These are phyloP conservation scores for Dothideomycetes sp. DNA, from an alignment of 2,329 filamentous ascomycete species.

Conservation along the genomic window DNA sequence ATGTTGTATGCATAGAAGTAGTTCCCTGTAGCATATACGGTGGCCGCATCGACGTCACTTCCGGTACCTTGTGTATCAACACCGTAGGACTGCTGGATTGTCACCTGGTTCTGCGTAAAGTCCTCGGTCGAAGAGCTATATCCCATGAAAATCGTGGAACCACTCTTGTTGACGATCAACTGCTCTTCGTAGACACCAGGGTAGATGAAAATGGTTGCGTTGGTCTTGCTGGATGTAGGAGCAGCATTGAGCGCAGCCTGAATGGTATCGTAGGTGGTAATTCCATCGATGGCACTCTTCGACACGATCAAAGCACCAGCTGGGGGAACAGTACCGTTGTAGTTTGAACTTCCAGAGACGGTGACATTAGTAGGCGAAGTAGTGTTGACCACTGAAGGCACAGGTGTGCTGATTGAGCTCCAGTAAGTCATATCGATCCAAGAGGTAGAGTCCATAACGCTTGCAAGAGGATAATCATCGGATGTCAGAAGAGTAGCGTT, in stretches of 20 bases:
- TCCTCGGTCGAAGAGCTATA: slow-evolving; percentile 26
- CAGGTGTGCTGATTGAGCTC: slow-evolving; percentile 25
- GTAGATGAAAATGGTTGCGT: slow-evolving; percentile 30
- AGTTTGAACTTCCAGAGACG: slow-evolving; percentile 16
- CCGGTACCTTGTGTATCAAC: slow-evolving; percentile 26
- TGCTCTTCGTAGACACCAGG: slow-evolving; percentile 30
- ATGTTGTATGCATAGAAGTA: slow-evolving; percentile 30
- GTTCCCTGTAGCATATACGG: slow-evolving; percentile 29
- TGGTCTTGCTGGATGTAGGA: slow-evolving; percentile 24
- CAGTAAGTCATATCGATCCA: slow-evolving; percentile 31
- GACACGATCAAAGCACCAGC: slow-evolving; percentile 28
- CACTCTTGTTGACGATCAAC: slow-evolving; percentile 26
- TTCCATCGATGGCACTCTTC: slow-evolving; percentile 23
- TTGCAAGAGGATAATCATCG: slow-evolving; percentile 22
- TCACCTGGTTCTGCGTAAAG: slow-evolving; percentile 26
- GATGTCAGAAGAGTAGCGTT: slow-evolving; percentile 25
- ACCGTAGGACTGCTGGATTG: slow-evolving; percentile 24
- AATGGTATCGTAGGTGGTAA: slow-evolving; percentile 26
- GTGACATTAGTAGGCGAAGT: slow-evolving; percentile 15
- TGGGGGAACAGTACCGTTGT: slow-evolving; percentile 23
- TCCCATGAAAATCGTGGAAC: slow-evolving; percentile 28
- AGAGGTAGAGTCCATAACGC: slow-evolving; percentile 24
- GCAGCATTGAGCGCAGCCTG: slow-evolving; percentile 25
- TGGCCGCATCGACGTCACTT: slow-evolving; percentile 27
- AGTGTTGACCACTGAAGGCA: slow-evolving; percentile 13